Evolutionary conservation across 2,329 filamentous ascomycete genomes (phyloP).

Genomic region (Fusarium dimerum): DNA sequence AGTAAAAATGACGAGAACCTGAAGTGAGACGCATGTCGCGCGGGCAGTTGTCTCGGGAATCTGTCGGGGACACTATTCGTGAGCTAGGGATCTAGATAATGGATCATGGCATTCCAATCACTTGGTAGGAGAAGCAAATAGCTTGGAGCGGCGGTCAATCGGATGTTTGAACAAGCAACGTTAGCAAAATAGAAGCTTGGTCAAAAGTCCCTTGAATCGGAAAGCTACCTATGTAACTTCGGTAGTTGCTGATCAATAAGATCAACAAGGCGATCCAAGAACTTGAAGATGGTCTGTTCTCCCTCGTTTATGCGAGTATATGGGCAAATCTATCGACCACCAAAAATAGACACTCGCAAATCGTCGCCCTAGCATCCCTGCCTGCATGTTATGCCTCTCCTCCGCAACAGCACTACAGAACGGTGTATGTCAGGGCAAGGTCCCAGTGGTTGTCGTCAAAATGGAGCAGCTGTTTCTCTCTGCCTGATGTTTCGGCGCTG

Average conservation of each 20-base stretch:
- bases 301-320: constrained; percentile 22
- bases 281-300: constrained; percentile 7
- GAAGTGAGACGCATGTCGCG: not conserved
- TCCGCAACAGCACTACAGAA: not conserved
- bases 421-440: not conserved
- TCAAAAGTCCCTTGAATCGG: not conserved
- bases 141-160: not conserved
- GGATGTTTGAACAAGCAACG: not conserved
- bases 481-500: not conserved
- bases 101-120: not conserved
- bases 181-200: not conserved
- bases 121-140: not conserved
- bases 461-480: no score
- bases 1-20: not conserved
- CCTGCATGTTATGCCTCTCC: no score
- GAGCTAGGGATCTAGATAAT: not conserved
- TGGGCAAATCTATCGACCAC: constrained; percentile 16
- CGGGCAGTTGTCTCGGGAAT: constrained; percentile 1
- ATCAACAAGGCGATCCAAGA: not conserved
- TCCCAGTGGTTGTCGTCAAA: not conserved
- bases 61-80: not conserved
- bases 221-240: not conserved
- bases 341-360: constrained; percentile 4
- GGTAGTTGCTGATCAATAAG: not conserved
- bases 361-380: not conserved